Conservation (phyloP, 2,329 filamentous ascomycete genomes). For the Aspergillus udagawae region DNA sequence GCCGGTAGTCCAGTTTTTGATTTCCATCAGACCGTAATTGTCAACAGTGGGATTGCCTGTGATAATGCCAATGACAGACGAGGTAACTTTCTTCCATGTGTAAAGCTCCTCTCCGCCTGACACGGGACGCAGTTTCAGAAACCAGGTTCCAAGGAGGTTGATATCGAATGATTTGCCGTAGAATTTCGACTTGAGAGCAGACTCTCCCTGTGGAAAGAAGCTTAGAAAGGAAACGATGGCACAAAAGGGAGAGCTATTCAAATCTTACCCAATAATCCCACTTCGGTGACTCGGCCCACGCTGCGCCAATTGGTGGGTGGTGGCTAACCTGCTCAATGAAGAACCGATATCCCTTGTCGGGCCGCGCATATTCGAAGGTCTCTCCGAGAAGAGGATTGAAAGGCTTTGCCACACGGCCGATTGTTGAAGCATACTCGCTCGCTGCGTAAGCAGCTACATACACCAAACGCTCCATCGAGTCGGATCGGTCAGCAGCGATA, state of each 20-base stretch:
- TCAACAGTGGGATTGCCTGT: slow-evolving; percentile 95
- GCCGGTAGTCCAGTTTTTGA: slow-evolving; percentile 95
- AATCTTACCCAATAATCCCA: slow-evolving; percentile 80
- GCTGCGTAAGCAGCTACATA: slow-evolving; percentile 95
- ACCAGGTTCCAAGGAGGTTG: slow-evolving; percentile 95
- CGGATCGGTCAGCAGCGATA: slow-evolving; percentile 74
- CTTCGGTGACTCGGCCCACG: slow-evolving; percentile 83
- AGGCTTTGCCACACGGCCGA: slow-evolving; percentile 93
- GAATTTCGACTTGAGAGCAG: slow-evolving; percentile 91
- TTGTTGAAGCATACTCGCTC: slow-evolving; percentile 94
- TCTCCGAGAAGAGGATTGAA: slow-evolving; percentile 96
- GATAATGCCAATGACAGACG: slow-evolving; percentile 96
- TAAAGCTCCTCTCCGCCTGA: slow-evolving; percentile 79
- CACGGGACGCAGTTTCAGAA: slow-evolving; percentile 74
- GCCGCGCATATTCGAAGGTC: slow-evolving; percentile 92
- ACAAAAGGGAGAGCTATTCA: not conserved
- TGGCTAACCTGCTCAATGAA: slow-evolving; percentile 98
- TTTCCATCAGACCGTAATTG: slow-evolving; percentile 94
- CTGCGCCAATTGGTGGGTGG: slow-evolving; percentile 90
- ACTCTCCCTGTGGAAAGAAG: slow-evolving; percentile 66
- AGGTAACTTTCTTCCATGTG: slow-evolving; percentile 98
- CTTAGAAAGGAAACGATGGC: not conserved
- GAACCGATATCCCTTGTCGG: slow-evolving; percentile 97
- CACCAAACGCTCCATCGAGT: slow-evolving; percentile 86
- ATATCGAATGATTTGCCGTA: slow-evolving; percentile 97